phyloP scores from a whole-genome alignment of 305 asterid genomes.

The Solanum hybrid region DNA sequence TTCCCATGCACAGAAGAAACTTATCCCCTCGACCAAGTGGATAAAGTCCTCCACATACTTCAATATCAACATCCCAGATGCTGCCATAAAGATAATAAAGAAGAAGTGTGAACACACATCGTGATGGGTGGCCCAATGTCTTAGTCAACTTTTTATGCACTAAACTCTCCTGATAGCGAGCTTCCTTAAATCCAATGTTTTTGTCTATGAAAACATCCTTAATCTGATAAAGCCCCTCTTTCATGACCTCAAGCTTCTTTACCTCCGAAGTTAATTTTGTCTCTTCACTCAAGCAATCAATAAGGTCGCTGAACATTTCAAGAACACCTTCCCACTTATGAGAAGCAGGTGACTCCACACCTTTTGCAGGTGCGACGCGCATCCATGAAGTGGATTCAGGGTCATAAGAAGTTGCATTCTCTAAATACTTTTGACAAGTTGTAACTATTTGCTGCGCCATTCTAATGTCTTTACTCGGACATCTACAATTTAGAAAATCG shows the following conservation, averaged over 20 bases:
- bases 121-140: conserved; percentile 66
- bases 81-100: conserved; percentile 53
- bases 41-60: conserved; percentile 71
- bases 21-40: conserved; percentile 24
- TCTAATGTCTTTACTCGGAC: conserved; percentile 29
- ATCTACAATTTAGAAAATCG: conserved; percentile 17
- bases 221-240: conserved; percentile 77
- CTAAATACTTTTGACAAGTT: conserved; percentile 42
- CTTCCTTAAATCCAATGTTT: conserved; percentile 65
- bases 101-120: conserved; percentile 64
- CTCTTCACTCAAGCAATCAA: conserved; percentile 53
- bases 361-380: conserved; percentile 54
- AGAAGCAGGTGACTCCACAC: conserved; percentile 13
- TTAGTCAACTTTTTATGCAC: conserved; percentile 59
- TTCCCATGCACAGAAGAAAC: conserved; percentile 45
- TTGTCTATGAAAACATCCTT: conserved; percentile 56
- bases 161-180: conserved; percentile 52
- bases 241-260: conserved; percentile 66
- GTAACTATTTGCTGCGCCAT: conserved; percentile 55
- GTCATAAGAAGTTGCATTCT: conserved; percentile 41
- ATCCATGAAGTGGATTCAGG: conserved; percentile 81
- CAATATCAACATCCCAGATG: conserved; percentile 52
- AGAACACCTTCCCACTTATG: conserved; percentile 75
- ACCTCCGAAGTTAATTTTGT: conserved; percentile 30
- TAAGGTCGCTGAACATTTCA: conserved; percentile 63